Percentiles rank a stretch among this genome's conserved stretches.
These are phyloP conservation scores for Massariosphaeria phaeospora DNA, from an alignment of 495 filamentous ascomycete species.

Conservation along the genomic window DNA sequence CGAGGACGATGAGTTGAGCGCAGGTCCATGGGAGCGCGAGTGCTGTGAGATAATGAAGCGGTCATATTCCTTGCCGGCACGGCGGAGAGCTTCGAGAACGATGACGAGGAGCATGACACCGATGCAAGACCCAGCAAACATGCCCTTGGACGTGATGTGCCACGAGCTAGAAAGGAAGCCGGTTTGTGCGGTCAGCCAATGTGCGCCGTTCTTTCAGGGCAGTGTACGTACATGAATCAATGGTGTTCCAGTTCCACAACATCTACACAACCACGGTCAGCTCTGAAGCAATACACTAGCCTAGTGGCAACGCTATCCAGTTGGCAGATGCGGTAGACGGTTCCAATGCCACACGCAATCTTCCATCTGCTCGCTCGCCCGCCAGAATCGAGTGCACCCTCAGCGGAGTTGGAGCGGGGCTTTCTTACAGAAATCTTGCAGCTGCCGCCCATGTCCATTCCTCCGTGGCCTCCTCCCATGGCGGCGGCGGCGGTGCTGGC, in stretches of 20 bases:
- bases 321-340: background rate
- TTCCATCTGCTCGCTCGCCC: no score
- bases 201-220: background rate
- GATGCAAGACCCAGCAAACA: slow-evolving; percentile 56
- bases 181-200: slow-evolving; percentile 8
- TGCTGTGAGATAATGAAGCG: slow-evolving; percentile 42
- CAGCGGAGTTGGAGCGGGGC: no score
- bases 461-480: background rate
- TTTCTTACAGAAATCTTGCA: slow-evolving; percentile 39
- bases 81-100: slow-evolving; percentile 49
- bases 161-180: slow-evolving; percentile 47
- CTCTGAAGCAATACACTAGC: no score
- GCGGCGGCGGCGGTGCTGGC: slow-evolving; percentile 5
- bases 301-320: background rate
- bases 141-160: slow-evolving; percentile 48
- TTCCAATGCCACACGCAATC: background rate
- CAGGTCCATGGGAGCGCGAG: slow-evolving; percentile 37
- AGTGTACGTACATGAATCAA: slow-evolving; percentile 40
- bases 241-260: slow-evolving; percentile 57
- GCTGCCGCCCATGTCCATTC: slow-evolving; percentile 18
- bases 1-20: slow-evolving; percentile 23
- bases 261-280: slow-evolving; percentile 41
- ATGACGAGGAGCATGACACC: slow-evolving; percentile 53
- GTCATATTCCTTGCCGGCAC: slow-evolving; percentile 53
- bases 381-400: no score